Conservation (phyloP, 192 early-diverging fungal species). For the Obelidium mucronatum region DNA sequence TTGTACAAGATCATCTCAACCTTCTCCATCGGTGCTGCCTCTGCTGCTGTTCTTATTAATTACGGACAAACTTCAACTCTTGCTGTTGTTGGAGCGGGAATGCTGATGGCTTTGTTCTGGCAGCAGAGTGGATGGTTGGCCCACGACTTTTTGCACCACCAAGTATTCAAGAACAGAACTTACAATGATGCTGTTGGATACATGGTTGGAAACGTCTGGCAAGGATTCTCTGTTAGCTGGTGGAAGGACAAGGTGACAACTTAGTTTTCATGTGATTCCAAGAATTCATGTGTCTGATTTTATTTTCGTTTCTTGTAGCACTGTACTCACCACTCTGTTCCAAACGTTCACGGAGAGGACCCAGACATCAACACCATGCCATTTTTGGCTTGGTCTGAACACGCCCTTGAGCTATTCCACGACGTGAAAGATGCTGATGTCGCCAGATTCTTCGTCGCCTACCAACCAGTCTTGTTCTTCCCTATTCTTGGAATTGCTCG, state of each 20-base stretch:
- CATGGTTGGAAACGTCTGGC: slow-evolving; percentile 76
- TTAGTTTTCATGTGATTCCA: background rate
- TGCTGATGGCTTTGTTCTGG: slow-evolving; percentile 75
- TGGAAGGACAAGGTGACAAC: slow-evolving; percentile 77
- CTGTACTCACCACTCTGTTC: slow-evolving; percentile 82
- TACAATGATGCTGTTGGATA: slow-evolving; percentile 70
- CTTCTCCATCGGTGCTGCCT: slow-evolving; percentile 55
- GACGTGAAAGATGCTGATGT: slow-evolving; percentile 56
- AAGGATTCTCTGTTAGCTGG: slow-evolving; percentile 81
- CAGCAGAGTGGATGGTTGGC: slow-evolving; percentile 88
- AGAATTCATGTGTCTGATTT: background rate
- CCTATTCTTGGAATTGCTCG: slow-evolving; percentile 77
- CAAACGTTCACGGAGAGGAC: slow-evolving; percentile 82
- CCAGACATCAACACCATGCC: slow-evolving; percentile 88
- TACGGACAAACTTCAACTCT: slow-evolving; percentile 61
- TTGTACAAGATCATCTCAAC: slow-evolving; percentile 64
- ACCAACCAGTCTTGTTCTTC: slow-evolving; percentile 67
- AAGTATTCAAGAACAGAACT: slow-evolving; percentile 73
- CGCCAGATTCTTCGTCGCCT: slow-evolving; percentile 69
- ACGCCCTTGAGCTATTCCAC: slow-evolving; percentile 59
- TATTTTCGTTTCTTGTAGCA: slow-evolving; percentile 47
- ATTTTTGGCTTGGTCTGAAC: slow-evolving; percentile 76
- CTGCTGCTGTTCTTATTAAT: slow-evolving; percentile 56
- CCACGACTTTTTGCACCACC: slow-evolving; percentile 85
- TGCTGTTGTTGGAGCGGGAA: slow-evolving; percentile 62